Evolutionary conservation across 2,329 filamentous ascomycete genomes (phyloP), one percentile per base, ranked within the genome.

Genomic region (Xylariomycetidae sp.): DNA sequence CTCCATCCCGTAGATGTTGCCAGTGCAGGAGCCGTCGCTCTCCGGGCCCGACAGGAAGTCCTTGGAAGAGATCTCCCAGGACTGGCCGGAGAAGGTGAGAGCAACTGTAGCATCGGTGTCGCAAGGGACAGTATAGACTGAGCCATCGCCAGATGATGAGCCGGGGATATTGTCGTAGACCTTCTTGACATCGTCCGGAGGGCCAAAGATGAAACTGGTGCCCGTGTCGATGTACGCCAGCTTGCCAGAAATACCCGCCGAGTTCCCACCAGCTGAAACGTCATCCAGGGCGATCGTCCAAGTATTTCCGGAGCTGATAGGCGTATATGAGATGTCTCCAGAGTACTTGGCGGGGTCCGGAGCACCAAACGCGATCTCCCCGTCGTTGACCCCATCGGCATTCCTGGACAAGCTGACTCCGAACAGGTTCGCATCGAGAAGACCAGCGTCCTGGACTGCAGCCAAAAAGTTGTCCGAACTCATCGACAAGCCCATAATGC

Each of bases 191-290:
- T 88, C 79, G 3, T 63, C 62, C 1, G 68, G 59, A 1, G 86
- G 84, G 5, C 85, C 76, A 43, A 94, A 79, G 18, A 87, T 74
- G 54, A 82, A 92, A 0, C 81, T 85, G 0, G 87, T 92, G 31
- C 87, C 87, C 0, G 85, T 88, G 58, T 94, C 88, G 46, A 94
- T 80, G 53, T 88, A 86, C 19, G 81, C 84, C 2, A 67, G 65
- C 30, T 68, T 57, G 23, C 63, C 64, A 9, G 71, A 75, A 22
- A 80, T 63, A n/a, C 70, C 66, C 10, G 72, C 69, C 7, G 67
- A 62, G 26, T 72, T 67, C 29, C 74, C 80, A 38, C 80, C 70
- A 28, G 82, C 74, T 3, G 72, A 65, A 31, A 79, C 70, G 46
- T 82, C 79, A 26, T 79, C 80, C 35, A 92, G 51, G 0, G 74